Evolutionary conservation across 176 grass and related monocot genomes (phyloP), one percentile per base, ranked within the genome.

Genomic region (Pharus latifolius): DNA sequence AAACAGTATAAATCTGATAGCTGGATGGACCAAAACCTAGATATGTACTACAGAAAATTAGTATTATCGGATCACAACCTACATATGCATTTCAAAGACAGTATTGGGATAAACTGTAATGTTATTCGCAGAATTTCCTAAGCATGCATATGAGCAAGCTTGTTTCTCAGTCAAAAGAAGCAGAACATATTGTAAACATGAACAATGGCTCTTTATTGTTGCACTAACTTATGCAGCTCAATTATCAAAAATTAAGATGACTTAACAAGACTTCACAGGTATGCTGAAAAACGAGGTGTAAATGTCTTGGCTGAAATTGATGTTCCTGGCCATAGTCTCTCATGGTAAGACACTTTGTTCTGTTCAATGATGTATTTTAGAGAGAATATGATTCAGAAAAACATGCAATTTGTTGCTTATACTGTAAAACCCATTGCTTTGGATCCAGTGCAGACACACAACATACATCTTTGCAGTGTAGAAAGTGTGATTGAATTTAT

Each of bases 271-370:
- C 2, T 79, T 85, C 72, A 72, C 77, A 98, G 94, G 56, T 98
- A 98, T 60, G 89, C 89, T 72, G 78, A 93, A 85, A 92, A 74
- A 17, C 29, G 80, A 77, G 94, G 94, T 65, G 75, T 98, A 63
- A 98, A 93, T 81, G 87, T 98, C 30, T 81, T 98, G 82, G 94
- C 94, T 46, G 94, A 98, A 81, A 90, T 98, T 71, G 94, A 98
- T 93, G 89, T 93, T 72, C 94, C 94, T 54, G 94, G 94, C 16
- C 94, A 98, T 82, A 76, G 86, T 74, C 70, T 37, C 13, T 98
- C 94, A 85, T 98, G 94, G 89, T 98, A 80, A 84, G 28, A 43
- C 43, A 70, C 45, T 70, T 47, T 7, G 49, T 56, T 47, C 14
- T 67, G 45, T 52, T 54, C 24, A 67, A 23, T 72, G 42, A 61